phyloP scores from a whole-genome alignment of 2,329 filamentous ascomycete species.

The Penicillium sp. region DNA sequence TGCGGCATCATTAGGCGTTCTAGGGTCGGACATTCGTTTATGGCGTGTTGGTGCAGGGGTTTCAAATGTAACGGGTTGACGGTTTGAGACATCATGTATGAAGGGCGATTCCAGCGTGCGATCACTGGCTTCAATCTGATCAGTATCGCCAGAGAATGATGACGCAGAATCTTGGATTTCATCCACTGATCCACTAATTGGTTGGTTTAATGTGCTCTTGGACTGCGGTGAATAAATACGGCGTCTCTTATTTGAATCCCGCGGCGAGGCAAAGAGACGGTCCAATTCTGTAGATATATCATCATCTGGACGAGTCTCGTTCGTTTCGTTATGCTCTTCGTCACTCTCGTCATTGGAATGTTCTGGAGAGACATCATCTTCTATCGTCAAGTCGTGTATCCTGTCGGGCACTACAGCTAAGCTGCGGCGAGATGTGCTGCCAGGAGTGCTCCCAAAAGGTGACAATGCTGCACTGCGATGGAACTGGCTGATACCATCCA shows the following conservation, averaged over 20 bases:
- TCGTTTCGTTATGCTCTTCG: conserved; percentile 3
- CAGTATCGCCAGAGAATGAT: background rate
- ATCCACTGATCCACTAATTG: background rate
- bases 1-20: conserved; percentile 16
- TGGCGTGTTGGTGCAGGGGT: conserved; percentile 14
- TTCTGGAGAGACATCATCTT: background rate
- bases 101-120: conserved; percentile 5
- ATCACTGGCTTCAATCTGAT: background rate
- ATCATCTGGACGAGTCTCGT: conserved; percentile 3
- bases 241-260: conserved; percentile 29
- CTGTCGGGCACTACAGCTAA: background rate
- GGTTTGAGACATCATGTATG: conserved; percentile 6
- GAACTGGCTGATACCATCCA: background rate
- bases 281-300: conserved; percentile 25
- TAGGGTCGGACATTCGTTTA: conserved; percentile 10
- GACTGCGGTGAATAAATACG: conserved; percentile 18
- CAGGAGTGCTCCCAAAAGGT: background rate
- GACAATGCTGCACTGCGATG: background rate
- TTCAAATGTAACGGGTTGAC: conserved; percentile 3
- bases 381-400: background rate
- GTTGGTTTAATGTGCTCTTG: background rate
- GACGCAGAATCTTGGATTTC: conserved; percentile 3
- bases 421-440: background rate
- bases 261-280: conserved; percentile 26
- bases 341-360: conserved; percentile 4